Percentiles rank a stretch among this genome's conserved stretches.
Evolutionary conservation across 1,284 basidiomycete genomes (phyloP).

Genomic region (Moesziomyces globuligerus): DNA sequence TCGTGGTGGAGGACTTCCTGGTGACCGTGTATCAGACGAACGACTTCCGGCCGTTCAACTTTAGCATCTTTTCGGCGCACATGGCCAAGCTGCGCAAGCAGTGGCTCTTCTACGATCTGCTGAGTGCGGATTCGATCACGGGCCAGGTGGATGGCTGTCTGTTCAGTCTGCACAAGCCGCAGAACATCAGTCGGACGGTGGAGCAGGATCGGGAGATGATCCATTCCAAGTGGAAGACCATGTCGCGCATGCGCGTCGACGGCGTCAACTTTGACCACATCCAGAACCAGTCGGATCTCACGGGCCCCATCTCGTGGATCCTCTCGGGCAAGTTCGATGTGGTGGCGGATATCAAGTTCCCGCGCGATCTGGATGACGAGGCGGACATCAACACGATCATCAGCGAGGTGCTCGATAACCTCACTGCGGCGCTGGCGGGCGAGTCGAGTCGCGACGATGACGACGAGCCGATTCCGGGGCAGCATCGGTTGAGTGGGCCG

Average conservation of each 20-base stretch:
- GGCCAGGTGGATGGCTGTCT: slow-evolving; percentile 98
- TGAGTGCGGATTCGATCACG: slow-evolving; percentile 88
- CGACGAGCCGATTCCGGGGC: slow-evolving; percentile 80
- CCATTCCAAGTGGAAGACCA: slow-evolving; percentile 80
- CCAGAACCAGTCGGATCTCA: slow-evolving; percentile 78
- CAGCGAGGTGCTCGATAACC: slow-evolving; percentile 87
- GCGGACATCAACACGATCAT: slow-evolving; percentile 82
- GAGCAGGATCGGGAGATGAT: slow-evolving; percentile 71
- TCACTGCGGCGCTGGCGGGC: slow-evolving; percentile 68
- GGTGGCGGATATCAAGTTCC: slow-evolving; percentile 97
- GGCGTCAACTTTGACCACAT: slow-evolving; percentile 97
- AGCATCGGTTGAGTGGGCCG: slow-evolving; percentile 84
- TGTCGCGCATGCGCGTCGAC: slow-evolving; percentile 96
- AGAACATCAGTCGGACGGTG: slow-evolving; percentile 90
- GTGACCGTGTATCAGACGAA: slow-evolving; percentile 94
- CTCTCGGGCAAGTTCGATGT: slow-evolving; percentile 92
- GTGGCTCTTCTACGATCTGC: slow-evolving; percentile 89
- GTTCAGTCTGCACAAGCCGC: slow-evolving; percentile 95
- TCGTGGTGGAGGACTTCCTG: slow-evolving; percentile 90
- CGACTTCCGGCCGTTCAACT: slow-evolving; percentile 85
- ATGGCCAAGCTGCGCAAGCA: slow-evolving; percentile 86
- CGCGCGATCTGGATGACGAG: slow-evolving; percentile 80
- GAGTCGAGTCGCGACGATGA: slow-evolving; percentile 24
- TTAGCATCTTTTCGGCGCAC: slow-evolving; percentile 94
- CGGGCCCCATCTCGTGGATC: slow-evolving; percentile 94